These are phyloP conservation scores for Thalassiosira allenii DNA, from an alignment of 352 stramenopile genomes.

Conservation along the genomic window DNA sequence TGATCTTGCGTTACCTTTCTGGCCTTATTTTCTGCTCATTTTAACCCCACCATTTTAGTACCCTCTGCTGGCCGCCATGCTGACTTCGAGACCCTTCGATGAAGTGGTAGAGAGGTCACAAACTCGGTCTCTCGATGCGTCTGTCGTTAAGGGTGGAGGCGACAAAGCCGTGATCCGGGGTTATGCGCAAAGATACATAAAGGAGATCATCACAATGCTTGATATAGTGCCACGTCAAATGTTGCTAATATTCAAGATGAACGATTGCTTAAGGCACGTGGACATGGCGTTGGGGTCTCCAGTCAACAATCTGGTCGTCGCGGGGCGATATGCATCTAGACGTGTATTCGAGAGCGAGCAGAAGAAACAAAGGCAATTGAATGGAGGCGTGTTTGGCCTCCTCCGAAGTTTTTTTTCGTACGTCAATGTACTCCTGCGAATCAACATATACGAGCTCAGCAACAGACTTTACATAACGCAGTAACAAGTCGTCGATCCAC, in stretches of 20 bases:
- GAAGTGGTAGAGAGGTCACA: constrained; percentile 86
- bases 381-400: constrained; percentile 39
- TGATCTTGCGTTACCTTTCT: too few species aligned
- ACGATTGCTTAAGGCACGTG: constrained; percentile 88
- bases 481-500: background rate
- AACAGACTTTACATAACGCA: background rate
- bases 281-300: constrained; percentile 82
- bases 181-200: constrained; percentile 86
- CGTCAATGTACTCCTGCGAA: constrained; percentile 46
- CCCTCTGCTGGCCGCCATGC: constrained; percentile 88
- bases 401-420: constrained; percentile 60
- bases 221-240: constrained; percentile 81
- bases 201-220: constrained; percentile 86
- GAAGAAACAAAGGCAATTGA: constrained; percentile 19
- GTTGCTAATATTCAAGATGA: constrained; percentile 88
- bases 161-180: constrained; percentile 83
- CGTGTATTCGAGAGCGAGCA: constrained; percentile 68
- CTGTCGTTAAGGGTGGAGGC: background rate
- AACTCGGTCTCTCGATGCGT: constrained; percentile 63
- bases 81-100: constrained; percentile 88
- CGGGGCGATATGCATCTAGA: constrained; percentile 76
- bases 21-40: background rate
- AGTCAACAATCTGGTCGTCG: constrained; percentile 82
- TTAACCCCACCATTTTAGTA: constrained; percentile 60
- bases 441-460: constrained; percentile 61